Evolutionary conservation across 805 yeast species (phyloP).

Genomic region (Tetrapisispora namnaoensis): DNA sequence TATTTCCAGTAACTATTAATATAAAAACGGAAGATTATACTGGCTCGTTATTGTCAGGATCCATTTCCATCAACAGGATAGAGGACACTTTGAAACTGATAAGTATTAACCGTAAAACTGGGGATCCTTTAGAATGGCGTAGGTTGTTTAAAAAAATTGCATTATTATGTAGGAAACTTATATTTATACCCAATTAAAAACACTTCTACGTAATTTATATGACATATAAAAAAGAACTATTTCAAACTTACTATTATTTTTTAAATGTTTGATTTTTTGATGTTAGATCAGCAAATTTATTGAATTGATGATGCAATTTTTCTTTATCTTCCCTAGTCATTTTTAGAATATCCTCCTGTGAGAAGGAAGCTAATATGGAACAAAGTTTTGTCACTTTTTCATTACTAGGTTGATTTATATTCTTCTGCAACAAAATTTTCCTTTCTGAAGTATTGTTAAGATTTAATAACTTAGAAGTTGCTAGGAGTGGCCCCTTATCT

Average conservation of each 20-base stretch:
- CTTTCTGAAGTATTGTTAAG: not conserved
- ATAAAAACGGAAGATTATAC: conserved; percentile 37
- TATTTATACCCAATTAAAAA: conserved; percentile 31
- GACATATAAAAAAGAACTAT: not conserved
- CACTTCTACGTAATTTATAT: not conserved
- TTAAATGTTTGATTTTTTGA: not conserved
- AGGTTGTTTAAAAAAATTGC: conserved; percentile 50
- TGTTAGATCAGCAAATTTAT: not conserved
- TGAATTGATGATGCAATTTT: not conserved
- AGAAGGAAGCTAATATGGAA: not conserved
- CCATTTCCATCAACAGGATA: conserved; percentile 34
- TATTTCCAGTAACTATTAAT: conserved; percentile 32
- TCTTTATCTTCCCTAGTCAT: not conserved
- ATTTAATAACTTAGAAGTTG: not conserved
- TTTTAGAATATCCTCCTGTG: not conserved
- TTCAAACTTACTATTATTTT: too few species aligned
- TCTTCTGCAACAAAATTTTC: not conserved
- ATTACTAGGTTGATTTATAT: not conserved
- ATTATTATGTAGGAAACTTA: conserved; percentile 47
- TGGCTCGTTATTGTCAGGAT: conserved; percentile 38
- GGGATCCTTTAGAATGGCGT: conserved; percentile 72
- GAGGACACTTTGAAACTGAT: conserved; percentile 38
- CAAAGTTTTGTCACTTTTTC: not conserved
- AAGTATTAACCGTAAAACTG: conserved; percentile 45
- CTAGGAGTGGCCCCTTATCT: not conserved